Conservation (phyloP, 2,329 filamentous ascomycete genomes). For the Stagonosporopsis vannaccii region DNA sequence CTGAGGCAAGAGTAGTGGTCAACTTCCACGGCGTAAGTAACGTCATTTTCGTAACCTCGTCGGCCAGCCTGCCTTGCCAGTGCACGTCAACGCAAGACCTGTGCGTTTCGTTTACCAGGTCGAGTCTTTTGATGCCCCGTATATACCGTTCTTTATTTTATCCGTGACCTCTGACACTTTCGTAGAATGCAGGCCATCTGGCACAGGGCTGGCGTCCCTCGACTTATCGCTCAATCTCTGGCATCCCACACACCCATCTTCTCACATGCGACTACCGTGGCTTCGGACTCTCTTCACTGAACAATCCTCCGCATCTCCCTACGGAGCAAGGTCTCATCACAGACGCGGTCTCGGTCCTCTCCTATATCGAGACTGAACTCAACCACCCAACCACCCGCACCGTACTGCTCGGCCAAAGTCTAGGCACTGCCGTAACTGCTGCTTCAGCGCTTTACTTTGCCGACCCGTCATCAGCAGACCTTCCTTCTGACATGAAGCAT, state of each 20-base stretch:
- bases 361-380: conserved; percentile 72
- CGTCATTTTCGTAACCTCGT: neutral
- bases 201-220: conserved; percentile 78
- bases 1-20: conserved; percentile 62
- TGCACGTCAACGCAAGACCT: neutral
- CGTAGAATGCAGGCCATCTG: conserved; percentile 82
- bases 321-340: conserved; percentile 81
- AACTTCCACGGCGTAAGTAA: conserved; percentile 69
- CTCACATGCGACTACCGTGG: conserved; percentile 92
- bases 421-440: conserved; percentile 84
- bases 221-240: conserved; percentile 78
- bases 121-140: no score
- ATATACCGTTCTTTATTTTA: neutral
- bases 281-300: conserved; percentile 82
- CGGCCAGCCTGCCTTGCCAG: neutral
- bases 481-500: conserved; percentile 28
- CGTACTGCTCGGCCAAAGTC: conserved; percentile 82
- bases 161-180: conserved; percentile 11
- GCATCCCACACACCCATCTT: conserved; percentile 74
- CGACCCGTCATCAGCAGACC: conserved; percentile 31
- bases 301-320: conserved; percentile 57
- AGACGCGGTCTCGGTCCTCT: conserved; percentile 76
- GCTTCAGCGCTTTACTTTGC: conserved; percentile 77
- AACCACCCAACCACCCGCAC: conserved; percentile 74
- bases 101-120: neutral